Evolutionary conservation across 805 yeast species (phyloP).

Genomic region (Monosporozyma unispora): DNA sequence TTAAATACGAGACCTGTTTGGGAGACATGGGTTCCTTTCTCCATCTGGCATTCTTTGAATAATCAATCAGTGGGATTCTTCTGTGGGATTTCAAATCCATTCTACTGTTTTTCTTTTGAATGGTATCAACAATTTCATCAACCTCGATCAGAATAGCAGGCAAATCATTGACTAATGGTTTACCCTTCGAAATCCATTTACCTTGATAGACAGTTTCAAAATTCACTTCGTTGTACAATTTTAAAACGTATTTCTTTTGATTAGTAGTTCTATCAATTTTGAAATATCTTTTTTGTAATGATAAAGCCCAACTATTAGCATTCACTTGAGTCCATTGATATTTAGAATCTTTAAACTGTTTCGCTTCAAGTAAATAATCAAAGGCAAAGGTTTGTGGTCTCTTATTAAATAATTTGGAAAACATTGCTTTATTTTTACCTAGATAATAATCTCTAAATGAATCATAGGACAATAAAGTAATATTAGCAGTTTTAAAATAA

Average conservation of each 20-base stretch:
- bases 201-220: not conserved
- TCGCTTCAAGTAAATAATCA: slow-evolving; percentile 8
- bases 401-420: not conserved
- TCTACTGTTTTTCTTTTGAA: not conserved
- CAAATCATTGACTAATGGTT: not conserved
- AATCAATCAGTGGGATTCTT: not conserved
- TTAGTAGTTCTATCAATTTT: not conserved
- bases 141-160: not conserved
- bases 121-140: not conserved
- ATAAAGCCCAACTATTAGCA: slow-evolving; percentile 27
- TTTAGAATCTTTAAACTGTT: slow-evolving; percentile 16
- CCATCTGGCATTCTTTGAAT: slow-evolving; percentile 28
- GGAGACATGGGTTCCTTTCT: slow-evolving; percentile 22
- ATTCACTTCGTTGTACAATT: slow-evolving; percentile 7
- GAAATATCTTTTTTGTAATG: slow-evolving; percentile 11
- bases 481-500: not conserved
- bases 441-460: slow-evolving; percentile 30
- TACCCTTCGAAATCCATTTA: not conserved
- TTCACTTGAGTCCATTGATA: slow-evolving; percentile 32
- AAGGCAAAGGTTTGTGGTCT: slow-evolving; percentile 2
- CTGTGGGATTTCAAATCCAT: not conserved
- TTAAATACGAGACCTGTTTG: slow-evolving; percentile 19
- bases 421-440: not conserved
- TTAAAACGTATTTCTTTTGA: slow-evolving; percentile 4
- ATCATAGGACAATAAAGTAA: slow-evolving; percentile 33